A percentile compares a stretch with the other conserved stretches of the same genome.
phyloP scores from a whole-genome alignment of 768 basidiomycete species.

The Nidularia pulvinata region DNA sequence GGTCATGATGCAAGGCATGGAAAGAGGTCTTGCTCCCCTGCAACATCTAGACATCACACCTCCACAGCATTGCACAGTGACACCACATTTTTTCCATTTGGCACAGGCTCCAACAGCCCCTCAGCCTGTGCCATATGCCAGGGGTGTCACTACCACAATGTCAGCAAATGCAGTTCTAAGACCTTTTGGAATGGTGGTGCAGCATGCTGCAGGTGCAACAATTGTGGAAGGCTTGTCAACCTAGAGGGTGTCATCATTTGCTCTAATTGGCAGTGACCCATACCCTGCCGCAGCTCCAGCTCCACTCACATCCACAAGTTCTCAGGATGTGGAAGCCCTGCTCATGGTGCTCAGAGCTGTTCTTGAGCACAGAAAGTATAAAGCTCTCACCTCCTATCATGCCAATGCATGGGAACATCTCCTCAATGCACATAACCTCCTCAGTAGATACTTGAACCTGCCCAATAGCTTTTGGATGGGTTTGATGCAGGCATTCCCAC shows the following conservation, averaged over 20 bases:
- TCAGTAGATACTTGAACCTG: slow-evolving; percentile 20
- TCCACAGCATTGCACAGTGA: no score
- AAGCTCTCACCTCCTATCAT: slow-evolving; percentile 24
- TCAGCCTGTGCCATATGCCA: no score
- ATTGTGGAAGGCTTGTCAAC: slow-evolving; percentile 1
- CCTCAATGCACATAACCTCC: no score
- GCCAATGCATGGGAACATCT: slow-evolving; percentile 22
- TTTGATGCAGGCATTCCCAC: slow-evolving; percentile 28
- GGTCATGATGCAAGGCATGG: no score
- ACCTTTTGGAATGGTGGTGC: slow-evolving; percentile 17
- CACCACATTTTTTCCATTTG: no score
- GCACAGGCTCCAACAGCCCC: no score
- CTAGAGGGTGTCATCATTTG: slow-evolving; percentile 20
- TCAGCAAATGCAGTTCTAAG: not conserved
- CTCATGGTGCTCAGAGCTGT: slow-evolving; percentile 35
- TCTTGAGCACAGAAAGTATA: not conserved
- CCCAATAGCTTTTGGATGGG: slow-evolving; percentile 17
- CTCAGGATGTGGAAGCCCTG: slow-evolving; percentile 14
- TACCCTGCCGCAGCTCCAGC: slow-evolving; percentile 33
- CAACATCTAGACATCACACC: no score
- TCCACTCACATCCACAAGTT: no score
- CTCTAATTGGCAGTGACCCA: slow-evolving; percentile 24
- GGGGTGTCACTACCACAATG: slow-evolving; percentile 17
- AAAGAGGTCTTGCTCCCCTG: no score
- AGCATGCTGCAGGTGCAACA: slow-evolving; percentile 10